Conservation (phyloP, 805 yeast genomes). For the Candida corydali region DNA sequence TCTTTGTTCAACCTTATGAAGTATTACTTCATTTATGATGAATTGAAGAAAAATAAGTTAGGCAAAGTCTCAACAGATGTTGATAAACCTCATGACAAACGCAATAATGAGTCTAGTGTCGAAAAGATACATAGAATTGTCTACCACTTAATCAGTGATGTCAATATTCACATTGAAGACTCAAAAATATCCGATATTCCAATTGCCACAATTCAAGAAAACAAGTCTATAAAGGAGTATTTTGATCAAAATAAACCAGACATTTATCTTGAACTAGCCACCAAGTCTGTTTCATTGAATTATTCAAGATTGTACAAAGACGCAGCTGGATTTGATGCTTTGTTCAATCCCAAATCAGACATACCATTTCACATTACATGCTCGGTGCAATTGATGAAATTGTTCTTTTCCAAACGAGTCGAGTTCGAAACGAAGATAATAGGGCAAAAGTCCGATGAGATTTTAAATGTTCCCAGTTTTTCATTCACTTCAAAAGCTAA, state of each 20-base stretch:
- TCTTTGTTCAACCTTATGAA: slow-evolving; percentile 8
- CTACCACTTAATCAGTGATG: slow-evolving; percentile 19
- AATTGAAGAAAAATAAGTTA: not conserved
- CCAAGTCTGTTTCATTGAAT: slow-evolving; percentile 24
- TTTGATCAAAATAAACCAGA: slow-evolving; percentile 16
- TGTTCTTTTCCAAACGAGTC: slow-evolving; percentile 16
- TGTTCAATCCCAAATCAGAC: slow-evolving; percentile 28
- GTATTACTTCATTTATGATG: slow-evolving; percentile 2
- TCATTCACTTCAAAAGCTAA: slow-evolving; percentile 34
- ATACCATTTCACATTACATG: slow-evolving; percentile 30
- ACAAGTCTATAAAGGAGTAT: slow-evolving; percentile 18
- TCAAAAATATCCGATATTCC: slow-evolving; percentile 25
- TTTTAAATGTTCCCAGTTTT: slow-evolving; percentile 32
- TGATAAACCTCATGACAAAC: slow-evolving; percentile 1
- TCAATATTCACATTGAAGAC: slow-evolving; percentile 26
- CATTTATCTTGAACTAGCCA: slow-evolving; percentile 19
- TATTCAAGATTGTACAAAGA: slow-evolving; percentile 16
- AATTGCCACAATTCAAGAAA: slow-evolving; percentile 21
- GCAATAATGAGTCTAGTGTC: not conserved
- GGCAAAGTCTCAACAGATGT: slow-evolving; percentile 3
- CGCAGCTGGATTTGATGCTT: slow-evolving; percentile 38
- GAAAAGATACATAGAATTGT: slow-evolving; percentile 16
- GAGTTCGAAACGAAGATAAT: slow-evolving; percentile 5
- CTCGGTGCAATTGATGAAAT: slow-evolving; percentile 28
- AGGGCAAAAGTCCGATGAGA: slow-evolving; percentile 19